A percentile compares a stretch with the other conserved stretches of the same genome.
Evolutionary conservation across 1,284 basidiomycete genomes (phyloP).

Genomic region (Austroboletus sp.): DNA sequence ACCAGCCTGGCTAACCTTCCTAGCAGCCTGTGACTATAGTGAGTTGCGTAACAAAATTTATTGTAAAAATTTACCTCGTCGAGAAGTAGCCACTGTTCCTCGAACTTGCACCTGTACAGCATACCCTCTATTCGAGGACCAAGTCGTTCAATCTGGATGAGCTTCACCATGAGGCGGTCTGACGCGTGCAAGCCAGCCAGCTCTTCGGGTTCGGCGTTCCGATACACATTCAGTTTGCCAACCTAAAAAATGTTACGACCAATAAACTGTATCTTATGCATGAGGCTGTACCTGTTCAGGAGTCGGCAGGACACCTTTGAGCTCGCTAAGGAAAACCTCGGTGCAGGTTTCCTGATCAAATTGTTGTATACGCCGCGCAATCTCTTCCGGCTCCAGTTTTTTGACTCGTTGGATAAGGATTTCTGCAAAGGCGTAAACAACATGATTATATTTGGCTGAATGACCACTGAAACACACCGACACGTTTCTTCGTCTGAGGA

Average conservation of each 20-base stretch:
- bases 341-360: slow-evolving; percentile 84
- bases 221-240: slow-evolving; percentile 87
- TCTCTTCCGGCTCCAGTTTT: slow-evolving; percentile 75
- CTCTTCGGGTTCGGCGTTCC: slow-evolving; percentile 82
- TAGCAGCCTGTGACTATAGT: slow-evolving; percentile 54
- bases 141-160: slow-evolving; percentile 94
- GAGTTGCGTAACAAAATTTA: slow-evolving; percentile 7
- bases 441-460: not conserved
- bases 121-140: slow-evolving; percentile 88
- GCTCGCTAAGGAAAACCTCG: slow-evolving; percentile 79
- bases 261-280: slow-evolving; percentile 8
- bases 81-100: slow-evolving; percentile 71
- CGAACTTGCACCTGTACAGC: slow-evolving; percentile 84
- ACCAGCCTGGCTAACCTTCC: slow-evolving; percentile 76
- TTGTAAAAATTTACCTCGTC: slow-evolving; percentile 49
- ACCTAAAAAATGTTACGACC: slow-evolving; percentile 44
- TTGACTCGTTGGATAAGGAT: slow-evolving; percentile 85
- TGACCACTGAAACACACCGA: slow-evolving; percentile 50
- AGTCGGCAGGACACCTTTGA: slow-evolving; percentile 80
- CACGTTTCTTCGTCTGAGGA: slow-evolving; percentile 82
- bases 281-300: slow-evolving; percentile 67
- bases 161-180: slow-evolving; percentile 92
- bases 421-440: slow-evolving; percentile 42
- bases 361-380: slow-evolving; percentile 74
- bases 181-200: slow-evolving; percentile 85